phyloP scores from a whole-genome alignment of 2,329 filamentous ascomycete genomes.

The Penicillium frequentans region DNA sequence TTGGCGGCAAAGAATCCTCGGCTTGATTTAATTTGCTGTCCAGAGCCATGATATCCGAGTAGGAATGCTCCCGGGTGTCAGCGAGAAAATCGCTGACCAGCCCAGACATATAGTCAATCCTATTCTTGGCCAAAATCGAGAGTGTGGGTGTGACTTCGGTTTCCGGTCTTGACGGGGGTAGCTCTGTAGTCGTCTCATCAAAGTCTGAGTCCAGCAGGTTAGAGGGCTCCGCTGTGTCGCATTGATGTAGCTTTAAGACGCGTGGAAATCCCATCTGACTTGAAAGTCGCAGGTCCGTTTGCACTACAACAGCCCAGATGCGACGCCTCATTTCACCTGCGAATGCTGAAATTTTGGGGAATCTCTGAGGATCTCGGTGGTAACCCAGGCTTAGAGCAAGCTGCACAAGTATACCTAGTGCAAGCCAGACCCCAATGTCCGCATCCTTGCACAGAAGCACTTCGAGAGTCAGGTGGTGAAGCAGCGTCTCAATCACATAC shows the following conservation, averaged over 20 bases:
- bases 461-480: too few relatives aligned
- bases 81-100: neutral
- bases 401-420: too few relatives aligned
- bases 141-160: constrained; percentile 41
- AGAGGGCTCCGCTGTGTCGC: constrained; percentile 55
- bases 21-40: neutral
- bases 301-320: too few relatives aligned
- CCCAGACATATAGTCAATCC: neutral
- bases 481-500: too few relatives aligned
- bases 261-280: constrained; percentile 64
- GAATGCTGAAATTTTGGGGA: too few relatives aligned
- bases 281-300: constrained; percentile 33
- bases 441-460: too few relatives aligned
- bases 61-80: neutral
- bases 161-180: constrained; percentile 54
- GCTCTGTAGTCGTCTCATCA: constrained; percentile 43
- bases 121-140: constrained; percentile 10
- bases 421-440: too few relatives aligned
- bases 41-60: neutral
- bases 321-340: too few relatives aligned
- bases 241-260: constrained; percentile 58
- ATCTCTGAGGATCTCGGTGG: too few relatives aligned
- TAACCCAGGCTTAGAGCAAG: too few relatives aligned
- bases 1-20: neutral
- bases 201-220: constrained; percentile 64